phyloP scores from a whole-genome alignment of 2,329 filamentous ascomycete species.

The Biscogniauxia marginata region DNA sequence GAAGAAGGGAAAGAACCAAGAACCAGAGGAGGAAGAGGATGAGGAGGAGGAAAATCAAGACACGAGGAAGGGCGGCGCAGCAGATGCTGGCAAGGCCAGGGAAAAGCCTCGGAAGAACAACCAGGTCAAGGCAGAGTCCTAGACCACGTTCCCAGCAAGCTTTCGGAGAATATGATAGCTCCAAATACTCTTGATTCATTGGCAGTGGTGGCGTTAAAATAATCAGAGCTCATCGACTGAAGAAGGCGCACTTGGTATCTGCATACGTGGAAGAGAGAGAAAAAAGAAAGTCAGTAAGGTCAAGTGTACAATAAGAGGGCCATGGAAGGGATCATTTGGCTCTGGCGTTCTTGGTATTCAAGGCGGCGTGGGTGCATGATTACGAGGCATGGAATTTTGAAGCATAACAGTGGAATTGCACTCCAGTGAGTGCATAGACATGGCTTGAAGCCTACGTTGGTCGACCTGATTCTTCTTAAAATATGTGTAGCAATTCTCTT shows the following conservation, averaged over 20 bases:
- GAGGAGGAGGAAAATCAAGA: constrained; percentile 15
- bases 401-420: neutral
- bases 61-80: constrained; percentile 13
- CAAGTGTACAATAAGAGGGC: neutral
- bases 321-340: neutral
- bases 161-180: neutral
- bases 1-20: neutral
- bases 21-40: neutral
- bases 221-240: neutral
- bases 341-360: neutral
- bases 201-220: neutral
- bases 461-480: neutral
- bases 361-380: neutral
- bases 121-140: constrained; percentile 22
- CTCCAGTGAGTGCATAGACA: neutral
- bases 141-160: constrained; percentile 5
- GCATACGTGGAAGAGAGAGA: neutral
- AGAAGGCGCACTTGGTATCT: neutral
- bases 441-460: neutral
- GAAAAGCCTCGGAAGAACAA: constrained; percentile 20
- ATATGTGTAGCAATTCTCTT: neutral
- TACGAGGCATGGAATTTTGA: neutral
- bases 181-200: neutral
- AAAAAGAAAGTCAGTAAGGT: neutral
- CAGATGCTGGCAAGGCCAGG: constrained; percentile 18